Base-by-base conservation (phyloP, 2,329 filamentous ascomycete species). In the Bretziella fagacearum region DNA sequence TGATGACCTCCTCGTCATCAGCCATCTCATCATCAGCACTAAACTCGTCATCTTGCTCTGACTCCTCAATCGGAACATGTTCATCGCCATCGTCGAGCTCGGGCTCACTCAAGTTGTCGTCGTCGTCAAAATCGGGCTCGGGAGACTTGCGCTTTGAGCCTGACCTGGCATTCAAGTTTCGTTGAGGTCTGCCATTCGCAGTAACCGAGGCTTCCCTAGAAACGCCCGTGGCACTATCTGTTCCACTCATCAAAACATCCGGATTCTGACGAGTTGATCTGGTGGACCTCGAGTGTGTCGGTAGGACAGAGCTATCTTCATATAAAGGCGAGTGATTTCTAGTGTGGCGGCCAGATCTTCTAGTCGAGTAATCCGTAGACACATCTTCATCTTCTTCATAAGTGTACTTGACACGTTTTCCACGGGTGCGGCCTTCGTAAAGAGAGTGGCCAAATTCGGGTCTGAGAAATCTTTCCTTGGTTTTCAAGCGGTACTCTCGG, bases 351-450 rank as follows among this genome's bases (percentile, higher is more conserved):
- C 77, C 72, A 10, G 84, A 84, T 5, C 79, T 74, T 67, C 87
- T 59, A 4, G 58, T 60, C 7, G 73, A 71, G 29, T 78, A 79
- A 57, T 79, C 74, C n/a, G 74, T 74, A 48, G 69, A 73, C 44
- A 77, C 75, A 13, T 79, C 76, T 29, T 80, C 80, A 20, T 93
- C 84, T 45, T 95, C 87, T 0, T 86, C 93, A 58, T 84, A 98
- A 0, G 85, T 98, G 59, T 98, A 98, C 62, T 87, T 93, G 65
- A 93, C 82, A 52, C 89, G 82, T 68, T 98, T 96, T 48, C 91
- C 91, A 50, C 91, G 78, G 4, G 93, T 98, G 46, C 91, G 84
- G 43, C 91, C 91, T 65, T 98, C 91, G 60, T 98, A 98, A 49
- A 93, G 69, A 1, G 87, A 95, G 59, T 89, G 93, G 3, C 86